These are phyloP conservation scores for Fusarium nematophilum DNA, from an alignment of 2,329 filamentous ascomycete species.

Conservation along the genomic window DNA sequence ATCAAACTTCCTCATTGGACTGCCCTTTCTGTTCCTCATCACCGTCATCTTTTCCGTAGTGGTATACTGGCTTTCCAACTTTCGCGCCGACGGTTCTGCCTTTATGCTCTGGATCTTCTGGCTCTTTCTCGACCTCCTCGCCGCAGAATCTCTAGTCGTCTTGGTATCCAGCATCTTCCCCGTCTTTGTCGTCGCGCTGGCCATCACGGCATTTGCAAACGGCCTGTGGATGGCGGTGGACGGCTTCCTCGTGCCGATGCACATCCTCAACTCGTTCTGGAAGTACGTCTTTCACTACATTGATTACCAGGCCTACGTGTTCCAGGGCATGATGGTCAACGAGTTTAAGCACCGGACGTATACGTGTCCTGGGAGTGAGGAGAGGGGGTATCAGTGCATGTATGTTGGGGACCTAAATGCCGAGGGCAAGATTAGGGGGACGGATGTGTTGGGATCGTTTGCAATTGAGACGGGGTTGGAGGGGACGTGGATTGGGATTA, in stretches of 20 bases:
- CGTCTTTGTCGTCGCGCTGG: constrained; percentile 81
- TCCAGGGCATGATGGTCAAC: constrained; percentile 92
- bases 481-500: constrained; percentile 80
- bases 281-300: constrained; percentile 88
- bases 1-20: constrained; percentile 81
- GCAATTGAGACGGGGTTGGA: constrained; percentile 74
- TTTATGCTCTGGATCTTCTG: constrained; percentile 84
- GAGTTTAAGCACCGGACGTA: constrained; percentile 77
- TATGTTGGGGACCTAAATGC: constrained; percentile 65
- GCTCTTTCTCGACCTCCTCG: constrained; percentile 84
- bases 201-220: constrained; percentile 83
- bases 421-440: constrained; percentile 75
- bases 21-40: constrained; percentile 83
- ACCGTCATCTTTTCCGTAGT: constrained; percentile 77
- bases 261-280: constrained; percentile 82
- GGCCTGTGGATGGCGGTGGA: constrained; percentile 88
- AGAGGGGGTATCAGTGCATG: constrained; percentile 72
- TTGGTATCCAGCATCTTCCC: constrained; percentile 77
- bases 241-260: constrained; percentile 80
- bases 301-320: constrained; percentile 86
- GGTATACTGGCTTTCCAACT: constrained; percentile 82
- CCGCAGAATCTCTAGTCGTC: constrained; percentile 85
- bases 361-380: constrained; percentile 39
- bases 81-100: constrained; percentile 68
- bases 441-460: constrained; percentile 74